Base-by-base conservation (phyloP, 192 early-diverging fungal genomes). In the Coemansia sp. region DNA sequence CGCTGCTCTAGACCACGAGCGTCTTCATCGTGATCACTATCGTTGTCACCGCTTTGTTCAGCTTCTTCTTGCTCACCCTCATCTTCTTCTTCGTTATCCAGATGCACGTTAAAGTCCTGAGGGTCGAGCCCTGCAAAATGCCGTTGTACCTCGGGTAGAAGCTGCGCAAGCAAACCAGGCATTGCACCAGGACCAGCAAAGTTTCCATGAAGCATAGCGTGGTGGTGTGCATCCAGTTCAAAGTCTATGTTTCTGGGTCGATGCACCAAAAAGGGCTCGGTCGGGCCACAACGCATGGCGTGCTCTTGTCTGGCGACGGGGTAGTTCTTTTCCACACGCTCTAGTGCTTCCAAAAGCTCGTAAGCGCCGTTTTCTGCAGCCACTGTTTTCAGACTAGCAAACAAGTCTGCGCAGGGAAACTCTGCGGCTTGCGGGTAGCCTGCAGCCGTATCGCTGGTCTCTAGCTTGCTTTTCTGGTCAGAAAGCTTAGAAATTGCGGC, bases 351-450 rank as follows among this genome's bases (percentile, higher is more conserved):
- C 18, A 42, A 30, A 56, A 81, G 67, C 29, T 72, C 78, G 7
- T 49, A 34, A 0, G 78, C 78, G 45, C 73, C 78, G 16, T 73
- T 70, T 40, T 75, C 73, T 32, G 31, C 34, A 12, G 73, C 78
- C 28, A 75, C 45, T 1, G 30, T 55, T 14, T 63, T 55, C 33
- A 81, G 67, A 17, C 57, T 55, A 20, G 55, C 60, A 12, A 76
- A 55, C 25, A 57, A 48, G 22, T 66, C 73, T 3, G 33, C 17
- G 5, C 71, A 72, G 3, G 77, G 77, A 20, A 64, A 72, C 17
- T 12, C 29, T 5, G 61, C 18, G 30, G 38, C 56, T 63, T 67
- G 34, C 56, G 16, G 62, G 5, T 25, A 33, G n/a, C 20, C 2
- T 29, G 30, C n/a, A 42, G 45, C 8, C 7, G 18, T 40, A n/a